A percentile compares a stretch with the other conserved stretches of the same genome.
phyloP scores from a whole-genome alignment of 495 filamentous ascomycete genomes.

The Evernia prunastri region DNA sequence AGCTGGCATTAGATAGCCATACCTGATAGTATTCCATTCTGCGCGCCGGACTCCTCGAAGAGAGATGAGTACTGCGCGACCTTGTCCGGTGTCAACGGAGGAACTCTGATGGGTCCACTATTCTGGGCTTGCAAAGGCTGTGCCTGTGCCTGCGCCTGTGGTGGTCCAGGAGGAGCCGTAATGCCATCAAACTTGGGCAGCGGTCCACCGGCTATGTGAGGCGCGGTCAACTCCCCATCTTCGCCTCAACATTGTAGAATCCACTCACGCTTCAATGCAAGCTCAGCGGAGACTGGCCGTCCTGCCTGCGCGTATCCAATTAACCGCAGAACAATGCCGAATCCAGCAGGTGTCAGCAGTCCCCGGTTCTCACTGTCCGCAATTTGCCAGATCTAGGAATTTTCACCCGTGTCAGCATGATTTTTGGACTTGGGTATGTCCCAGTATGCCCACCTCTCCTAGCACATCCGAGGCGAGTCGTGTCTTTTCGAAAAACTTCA shows the following conservation, averaged over 20 bases:
- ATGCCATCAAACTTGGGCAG: slow-evolving; percentile 85
- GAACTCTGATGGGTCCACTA: slow-evolving; percentile 74
- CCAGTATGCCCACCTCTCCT: slow-evolving; percentile 65
- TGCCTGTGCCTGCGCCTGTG: slow-evolving; percentile 30
- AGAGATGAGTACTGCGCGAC: slow-evolving; percentile 75
- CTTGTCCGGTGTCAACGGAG: slow-evolving; percentile 82
- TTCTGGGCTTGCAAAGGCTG: slow-evolving; percentile 48
- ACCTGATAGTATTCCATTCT: slow-evolving; percentile 77
- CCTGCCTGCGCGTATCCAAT: slow-evolving; percentile 93
- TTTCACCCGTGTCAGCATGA: slow-evolving; percentile 3
- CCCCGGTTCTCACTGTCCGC: slow-evolving; percentile 95
- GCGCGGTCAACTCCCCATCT: slow-evolving; percentile 6
- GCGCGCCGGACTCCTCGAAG: slow-evolving; percentile 79
- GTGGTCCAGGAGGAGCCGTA: slow-evolving; percentile 39
- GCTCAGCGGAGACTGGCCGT: slow-evolving; percentile 68
- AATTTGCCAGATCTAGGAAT: slow-evolving; percentile 89
- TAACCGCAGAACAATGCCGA: slow-evolving; percentile 82
- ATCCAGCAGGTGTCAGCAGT: slow-evolving; percentile 83
- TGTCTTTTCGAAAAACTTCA: slow-evolving; percentile 98
- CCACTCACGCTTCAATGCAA: slow-evolving; percentile 58
- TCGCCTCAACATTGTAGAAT: slow-evolving; percentile 21
- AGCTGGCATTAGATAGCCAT: slow-evolving; percentile 21
- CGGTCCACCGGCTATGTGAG: slow-evolving; percentile 61
- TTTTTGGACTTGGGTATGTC: neutral
- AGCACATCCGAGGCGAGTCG: slow-evolving; percentile 74